phyloP scores from a whole-genome alignment of 345 rosid species.

The Citrus unshiu region DNA sequence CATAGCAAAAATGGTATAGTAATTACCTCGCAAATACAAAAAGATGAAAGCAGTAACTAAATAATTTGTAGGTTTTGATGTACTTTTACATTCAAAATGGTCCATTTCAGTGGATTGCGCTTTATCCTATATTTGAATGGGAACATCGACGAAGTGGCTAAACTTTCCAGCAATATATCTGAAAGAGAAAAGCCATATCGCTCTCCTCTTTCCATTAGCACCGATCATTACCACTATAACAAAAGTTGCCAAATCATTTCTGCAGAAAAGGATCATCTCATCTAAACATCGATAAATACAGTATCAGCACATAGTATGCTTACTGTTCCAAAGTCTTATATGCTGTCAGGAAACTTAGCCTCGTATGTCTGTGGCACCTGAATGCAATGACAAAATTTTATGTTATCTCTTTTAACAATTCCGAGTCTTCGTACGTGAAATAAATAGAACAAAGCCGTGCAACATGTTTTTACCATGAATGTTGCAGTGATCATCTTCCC shows the following conservation, averaged over 20 bases:
- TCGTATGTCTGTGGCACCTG: conserved; percentile 63
- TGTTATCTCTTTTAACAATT: not conserved
- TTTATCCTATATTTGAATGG: not conserved
- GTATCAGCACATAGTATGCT: not conserved
- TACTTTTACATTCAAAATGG: not conserved
- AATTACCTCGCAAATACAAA: not conserved
- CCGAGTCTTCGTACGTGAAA: not conserved
- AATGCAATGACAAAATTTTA: not conserved
- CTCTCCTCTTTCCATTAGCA: not conserved
- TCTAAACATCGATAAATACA: not conserved
- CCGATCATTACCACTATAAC: not conserved
- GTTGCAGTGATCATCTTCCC: conserved; percentile 95
- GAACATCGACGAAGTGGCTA: not conserved
- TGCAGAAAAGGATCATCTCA: not conserved
- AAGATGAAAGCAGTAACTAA: not conserved
- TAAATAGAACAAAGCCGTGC: not conserved
- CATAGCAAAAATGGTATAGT: not conserved
- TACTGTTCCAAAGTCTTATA: conserved; percentile 8
- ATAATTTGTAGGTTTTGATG: not conserved
- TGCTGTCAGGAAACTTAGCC: conserved; percentile 58
- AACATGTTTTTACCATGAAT: conserved; percentile 53
- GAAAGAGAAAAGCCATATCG: too few species aligned
- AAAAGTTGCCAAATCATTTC: not conserved
- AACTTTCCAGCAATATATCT: not conserved
- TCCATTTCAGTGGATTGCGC: not conserved